Conservation (phyloP, 805 yeast genomes). For the Teunomyces gatunensis region DNA sequence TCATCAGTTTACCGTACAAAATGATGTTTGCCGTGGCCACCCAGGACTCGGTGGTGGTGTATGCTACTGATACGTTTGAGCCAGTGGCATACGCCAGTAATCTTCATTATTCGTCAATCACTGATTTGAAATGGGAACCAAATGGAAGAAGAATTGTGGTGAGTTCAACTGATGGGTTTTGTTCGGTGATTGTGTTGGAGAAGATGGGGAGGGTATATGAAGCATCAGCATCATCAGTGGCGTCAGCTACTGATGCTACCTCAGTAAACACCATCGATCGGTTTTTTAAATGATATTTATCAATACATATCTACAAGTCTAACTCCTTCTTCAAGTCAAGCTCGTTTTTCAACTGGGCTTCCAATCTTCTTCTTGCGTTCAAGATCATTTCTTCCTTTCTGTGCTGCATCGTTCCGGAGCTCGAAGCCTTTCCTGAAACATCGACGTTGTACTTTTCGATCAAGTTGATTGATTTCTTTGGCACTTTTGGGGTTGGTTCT, state of each 20-base stretch:
- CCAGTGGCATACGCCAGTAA: constrained; percentile 77
- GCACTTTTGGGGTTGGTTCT: constrained; percentile 1
- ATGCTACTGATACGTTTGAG: constrained; percentile 67
- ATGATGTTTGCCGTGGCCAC: constrained; percentile 93
- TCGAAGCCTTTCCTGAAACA: constrained; percentile 10
- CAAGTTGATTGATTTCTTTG: constrained; percentile 13
- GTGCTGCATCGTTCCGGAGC: constrained; percentile 8
- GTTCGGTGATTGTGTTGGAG: constrained; percentile 63
- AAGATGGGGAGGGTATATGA: constrained; percentile 51
- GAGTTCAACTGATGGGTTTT: constrained; percentile 91
- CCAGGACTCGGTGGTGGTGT: constrained; percentile 75
- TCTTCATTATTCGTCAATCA: constrained; percentile 82
- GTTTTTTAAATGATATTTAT: background rate
- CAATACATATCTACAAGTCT: background rate
- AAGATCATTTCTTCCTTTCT: constrained; percentile 42
- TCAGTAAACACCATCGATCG: background rate
- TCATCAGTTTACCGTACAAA: constrained; percentile 64
- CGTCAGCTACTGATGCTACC: background rate
- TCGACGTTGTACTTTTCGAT: constrained; percentile 46
- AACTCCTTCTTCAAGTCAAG: constrained; percentile 6
- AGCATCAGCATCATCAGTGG: background rate
- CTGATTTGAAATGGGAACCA: constrained; percentile 82
- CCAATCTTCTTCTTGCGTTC: constrained; percentile 48
- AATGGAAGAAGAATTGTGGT: constrained; percentile 71
- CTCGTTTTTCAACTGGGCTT: constrained; percentile 31